Conservation (phyloP, 2,329 filamentous ascomycete genomes). For the Colletotrichum sp. region DNA sequence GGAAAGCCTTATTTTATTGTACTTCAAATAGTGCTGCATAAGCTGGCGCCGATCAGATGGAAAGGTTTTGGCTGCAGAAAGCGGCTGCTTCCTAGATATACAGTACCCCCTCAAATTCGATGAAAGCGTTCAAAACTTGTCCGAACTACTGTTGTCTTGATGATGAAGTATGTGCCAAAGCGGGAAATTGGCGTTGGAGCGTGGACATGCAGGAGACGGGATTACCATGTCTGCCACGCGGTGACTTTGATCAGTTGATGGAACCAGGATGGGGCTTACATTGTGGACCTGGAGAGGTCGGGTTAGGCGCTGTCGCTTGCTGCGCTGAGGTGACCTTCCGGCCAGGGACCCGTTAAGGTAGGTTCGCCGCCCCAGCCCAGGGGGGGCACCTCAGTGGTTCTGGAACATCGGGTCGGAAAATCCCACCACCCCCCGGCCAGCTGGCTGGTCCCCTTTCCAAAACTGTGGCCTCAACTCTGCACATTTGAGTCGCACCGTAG, state of each 20-base stretch:
- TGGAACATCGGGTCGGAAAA: conserved; percentile 23
- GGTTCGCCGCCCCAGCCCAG: conserved; percentile 8
- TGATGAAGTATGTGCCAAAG: not conserved
- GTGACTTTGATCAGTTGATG: not conserved
- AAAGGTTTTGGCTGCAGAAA: conserved; percentile 3
- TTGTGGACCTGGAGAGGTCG: not conserved
- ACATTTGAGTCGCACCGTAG: conserved; percentile 24
- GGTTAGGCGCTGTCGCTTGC: not conserved
- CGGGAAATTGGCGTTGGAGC: not conserved
- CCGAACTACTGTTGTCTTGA: not conserved
- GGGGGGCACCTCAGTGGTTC: not conserved
- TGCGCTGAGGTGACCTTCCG: not conserved
- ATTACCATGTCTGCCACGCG: conserved; percentile 16
- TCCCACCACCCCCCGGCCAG: conserved; percentile 27
- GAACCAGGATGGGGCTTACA: not conserved
- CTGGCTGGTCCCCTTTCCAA: conserved; percentile 33
- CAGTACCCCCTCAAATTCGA: conserved; percentile 14
- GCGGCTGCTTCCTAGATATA: conserved; percentile 17
- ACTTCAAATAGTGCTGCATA: conserved; percentile 14
- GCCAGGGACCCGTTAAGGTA: conserved; percentile 10
- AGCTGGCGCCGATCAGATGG: conserved; percentile 10
- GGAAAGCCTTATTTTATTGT: conserved; percentile 7
- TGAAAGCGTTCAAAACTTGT: conserved; percentile 2
- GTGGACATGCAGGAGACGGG: not conserved
- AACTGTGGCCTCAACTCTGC: conserved; percentile 50